Conservation (phyloP, 192 early-diverging fungal species). For the Coemansia sp. region DNA sequence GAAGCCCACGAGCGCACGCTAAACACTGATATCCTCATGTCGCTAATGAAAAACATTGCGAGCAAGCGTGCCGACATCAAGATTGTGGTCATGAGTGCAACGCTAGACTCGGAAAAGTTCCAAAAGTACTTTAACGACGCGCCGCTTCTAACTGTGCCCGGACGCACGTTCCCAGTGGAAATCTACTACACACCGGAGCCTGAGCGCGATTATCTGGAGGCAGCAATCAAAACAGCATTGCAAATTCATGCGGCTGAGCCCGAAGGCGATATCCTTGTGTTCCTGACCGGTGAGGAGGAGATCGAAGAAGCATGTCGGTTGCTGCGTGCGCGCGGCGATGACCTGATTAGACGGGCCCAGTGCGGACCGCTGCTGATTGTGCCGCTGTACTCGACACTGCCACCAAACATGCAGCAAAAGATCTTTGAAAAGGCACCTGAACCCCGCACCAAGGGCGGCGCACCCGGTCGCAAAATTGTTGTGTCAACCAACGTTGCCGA, state of each 20-base stretch:
- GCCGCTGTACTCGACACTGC: slow-evolving; percentile 90
- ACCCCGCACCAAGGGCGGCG: slow-evolving; percentile 71
- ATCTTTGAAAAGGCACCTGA: slow-evolving; percentile 93
- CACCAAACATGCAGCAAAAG: slow-evolving; percentile 84
- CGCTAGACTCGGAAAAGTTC: slow-evolving; percentile 97
- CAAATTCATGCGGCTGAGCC: slow-evolving; percentile 93
- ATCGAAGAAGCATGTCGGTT: slow-evolving; percentile 94
- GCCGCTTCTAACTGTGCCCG: slow-evolving; percentile 88
- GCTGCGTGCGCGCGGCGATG: slow-evolving; percentile 74
- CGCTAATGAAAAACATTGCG: slow-evolving; percentile 90
- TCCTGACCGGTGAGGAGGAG: slow-evolving; percentile 98
- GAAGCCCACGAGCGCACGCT: slow-evolving; percentile 99
- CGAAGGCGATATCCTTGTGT: slow-evolving; percentile 94
- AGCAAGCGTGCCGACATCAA: slow-evolving; percentile 78
- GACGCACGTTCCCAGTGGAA: slow-evolving; percentile 98
- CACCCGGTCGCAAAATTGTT: slow-evolving; percentile 93
- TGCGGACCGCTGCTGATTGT: slow-evolving; percentile 82
- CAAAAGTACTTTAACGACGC: slow-evolving; percentile 98
- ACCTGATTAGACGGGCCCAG: slow-evolving; percentile 60
- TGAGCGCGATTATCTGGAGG: slow-evolving; percentile 97
- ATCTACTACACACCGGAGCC: slow-evolving; percentile 97
- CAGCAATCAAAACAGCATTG: slow-evolving; percentile 90
- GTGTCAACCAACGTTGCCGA: slow-evolving; percentile 98
- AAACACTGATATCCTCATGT: slow-evolving; percentile 97
- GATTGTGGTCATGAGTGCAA: slow-evolving; percentile 96